These are phyloP conservation scores for Dacryopinax spathularia DNA, from an alignment of 768 basidiomycete species.

Conservation along the genomic window DNA sequence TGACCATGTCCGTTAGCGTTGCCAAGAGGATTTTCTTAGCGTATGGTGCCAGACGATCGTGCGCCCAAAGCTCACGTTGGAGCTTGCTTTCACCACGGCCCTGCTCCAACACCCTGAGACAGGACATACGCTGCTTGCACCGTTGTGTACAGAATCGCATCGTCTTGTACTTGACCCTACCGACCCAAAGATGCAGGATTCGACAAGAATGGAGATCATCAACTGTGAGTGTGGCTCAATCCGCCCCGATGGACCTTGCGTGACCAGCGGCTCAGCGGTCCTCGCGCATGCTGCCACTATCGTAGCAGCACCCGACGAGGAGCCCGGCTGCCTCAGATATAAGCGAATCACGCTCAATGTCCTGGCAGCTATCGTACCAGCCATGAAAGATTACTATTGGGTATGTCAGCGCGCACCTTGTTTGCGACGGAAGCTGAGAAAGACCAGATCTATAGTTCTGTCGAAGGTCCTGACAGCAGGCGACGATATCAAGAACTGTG, in stretches of 20 bases:
- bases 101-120: not conserved
- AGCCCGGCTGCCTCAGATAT: not conserved
- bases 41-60: slow-evolving; percentile 1
- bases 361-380: not conserved
- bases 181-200: not conserved
- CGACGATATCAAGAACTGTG: not conserved
- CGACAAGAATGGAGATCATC: not conserved
- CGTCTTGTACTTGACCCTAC: not conserved
- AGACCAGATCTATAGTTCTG: not conserved
- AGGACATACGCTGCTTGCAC: not conserved
- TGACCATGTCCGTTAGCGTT: not conserved
- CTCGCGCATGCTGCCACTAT: not conserved
- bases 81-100: not conserved
- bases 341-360: not conserved
- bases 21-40: not conserved
- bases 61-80: not conserved
- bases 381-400: not conserved
- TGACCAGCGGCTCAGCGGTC: not conserved
- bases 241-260: not conserved
- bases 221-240: not conserved
- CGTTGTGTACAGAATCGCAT: not conserved
- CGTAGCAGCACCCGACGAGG: not conserved
- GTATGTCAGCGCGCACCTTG: not conserved
- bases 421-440: not conserved
- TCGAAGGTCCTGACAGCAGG: not conserved